phyloP scores from a whole-genome alignment of 306 rosid genomes.

The Abrus precatorius region DNA sequence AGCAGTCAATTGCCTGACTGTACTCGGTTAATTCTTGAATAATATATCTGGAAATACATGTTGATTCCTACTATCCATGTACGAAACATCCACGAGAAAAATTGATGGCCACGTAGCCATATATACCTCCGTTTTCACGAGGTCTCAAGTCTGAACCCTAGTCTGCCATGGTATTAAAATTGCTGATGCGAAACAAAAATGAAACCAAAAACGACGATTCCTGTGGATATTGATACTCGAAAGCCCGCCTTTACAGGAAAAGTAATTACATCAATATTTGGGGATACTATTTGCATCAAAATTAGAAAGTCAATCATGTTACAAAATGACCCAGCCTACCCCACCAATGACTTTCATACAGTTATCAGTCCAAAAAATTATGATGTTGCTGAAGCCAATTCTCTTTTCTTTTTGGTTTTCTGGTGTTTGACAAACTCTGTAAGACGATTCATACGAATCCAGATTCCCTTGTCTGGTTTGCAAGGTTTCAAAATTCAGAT shows the following conservation, averaged over 20 bases:
- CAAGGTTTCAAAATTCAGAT: conserved; percentile 38
- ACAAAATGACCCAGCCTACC: conserved; percentile 3
- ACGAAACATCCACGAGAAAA: background rate
- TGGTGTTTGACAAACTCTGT: background rate
- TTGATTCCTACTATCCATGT: too few relatives aligned
- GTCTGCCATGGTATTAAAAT: background rate
- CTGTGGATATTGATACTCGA: background rate
- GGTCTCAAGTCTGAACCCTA: background rate
- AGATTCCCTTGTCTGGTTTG: conserved; percentile 26
- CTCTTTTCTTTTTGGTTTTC: background rate
- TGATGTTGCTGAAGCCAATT: background rate
- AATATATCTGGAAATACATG: too few relatives aligned
- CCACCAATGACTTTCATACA: conserved; percentile 20
- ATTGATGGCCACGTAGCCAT: background rate
- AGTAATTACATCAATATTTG: conserved; percentile 4
- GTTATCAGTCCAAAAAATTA: conserved; percentile 3
- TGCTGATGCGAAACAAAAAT: background rate
- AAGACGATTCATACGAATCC: conserved; percentile 12
- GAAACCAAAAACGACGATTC: background rate
- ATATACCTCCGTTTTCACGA: background rate
- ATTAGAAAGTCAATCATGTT: background rate
- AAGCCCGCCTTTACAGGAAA: background rate
- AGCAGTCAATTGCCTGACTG: too few relatives aligned
- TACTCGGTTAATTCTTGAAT: too few relatives aligned
- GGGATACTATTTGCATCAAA: background rate